Evolutionary conservation across 1,284 basidiomycete genomes (phyloP).

Genomic region (Retiboletus fuscus): DNA sequence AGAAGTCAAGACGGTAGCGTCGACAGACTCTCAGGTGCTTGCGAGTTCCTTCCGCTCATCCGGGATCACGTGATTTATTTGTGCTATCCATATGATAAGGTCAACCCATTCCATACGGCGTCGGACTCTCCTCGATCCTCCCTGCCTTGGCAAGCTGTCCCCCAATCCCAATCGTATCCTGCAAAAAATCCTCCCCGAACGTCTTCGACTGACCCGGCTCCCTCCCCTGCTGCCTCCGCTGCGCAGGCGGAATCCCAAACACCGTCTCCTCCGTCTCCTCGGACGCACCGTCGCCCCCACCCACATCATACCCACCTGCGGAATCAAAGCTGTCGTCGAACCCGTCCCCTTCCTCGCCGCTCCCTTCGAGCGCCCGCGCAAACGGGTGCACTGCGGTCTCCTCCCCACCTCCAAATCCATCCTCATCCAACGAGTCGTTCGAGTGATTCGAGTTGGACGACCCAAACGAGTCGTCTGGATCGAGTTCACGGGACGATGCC

Average conservation of each 20-base stretch:
- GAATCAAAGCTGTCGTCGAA: slow-evolving; percentile 66
- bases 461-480: slow-evolving; percentile 67
- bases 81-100: too few species aligned
- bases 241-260: slow-evolving; percentile 71
- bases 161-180: slow-evolving; percentile 72
- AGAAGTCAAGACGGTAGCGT: slow-evolving; percentile 2
- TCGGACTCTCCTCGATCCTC: slow-evolving; percentile 71
- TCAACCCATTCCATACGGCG: slow-evolving; percentile 55
- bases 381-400: slow-evolving; percentile 66
- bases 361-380: slow-evolving; percentile 53
- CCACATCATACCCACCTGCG: slow-evolving; percentile 40
- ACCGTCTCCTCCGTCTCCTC: slow-evolving; percentile 69
- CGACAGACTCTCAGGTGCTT: not conserved
- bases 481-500: slow-evolving; percentile 52
- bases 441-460: slow-evolving; percentile 59
- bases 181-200: slow-evolving; percentile 68
- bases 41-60: slow-evolving; percentile 43
- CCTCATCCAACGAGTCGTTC: slow-evolving; percentile 61
- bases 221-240: slow-evolving; percentile 51
- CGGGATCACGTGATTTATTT: slow-evolving; percentile 34
- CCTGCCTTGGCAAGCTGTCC: slow-evolving; percentile 61
- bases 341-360: slow-evolving; percentile 59
- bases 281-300: slow-evolving; percentile 23
- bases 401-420: slow-evolving; percentile 51
- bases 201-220: slow-evolving; percentile 57